Evolutionary conservation across 371 early-diverging fungal species (phyloP), one percentile per base, ranked within the genome.

Genomic region (Dichotomocladium elegans): DNA sequence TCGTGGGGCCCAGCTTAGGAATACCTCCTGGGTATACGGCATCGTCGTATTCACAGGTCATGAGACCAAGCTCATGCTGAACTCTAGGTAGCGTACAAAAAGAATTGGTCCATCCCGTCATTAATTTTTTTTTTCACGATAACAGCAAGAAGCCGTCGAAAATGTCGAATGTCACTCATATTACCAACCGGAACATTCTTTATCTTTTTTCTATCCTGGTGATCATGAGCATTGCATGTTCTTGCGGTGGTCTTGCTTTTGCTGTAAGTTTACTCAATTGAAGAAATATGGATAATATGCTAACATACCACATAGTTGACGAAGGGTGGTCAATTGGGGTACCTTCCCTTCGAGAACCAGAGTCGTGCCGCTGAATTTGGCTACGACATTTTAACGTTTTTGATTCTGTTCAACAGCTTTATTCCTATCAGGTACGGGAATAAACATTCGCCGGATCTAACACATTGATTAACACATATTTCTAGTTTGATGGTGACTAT

Each of bases 151-250:
- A 72, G 44, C 77, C 77, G 7, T 58, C 77, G 2, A 76, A 76
- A 41, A 52, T 61, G 19, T 76, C 77, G 14, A 76, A 76, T 59
- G 86, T 92, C 1, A 93, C 95, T 55, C 84, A 79, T 46, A 88
- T 90, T 61, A 96, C 96, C 48, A 96, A 96, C 69, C 72, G 80
- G 33, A 94, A 98, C 57, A 96, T 98, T 60, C 74, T 92, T 22
- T 95, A 90, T 55, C 68, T 98, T 51, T 98, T 98, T 61, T 59
- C 79, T 10, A 90, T 96, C 57, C 74, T 98, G 25, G 63, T 96
- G 7, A 53, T 77, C 9, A 85, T 96, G 86, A 84, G 94, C 12
- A 64, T 96, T 14, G 73, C 87, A 51, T 92, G 95, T 72, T 89
- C 92, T 4, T 56, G 85, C 15, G 92, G 92, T 12, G 82, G 79